Conservation (phyloP, 1,284 basidiomycete species). For the Boletellus sp. region DNA sequence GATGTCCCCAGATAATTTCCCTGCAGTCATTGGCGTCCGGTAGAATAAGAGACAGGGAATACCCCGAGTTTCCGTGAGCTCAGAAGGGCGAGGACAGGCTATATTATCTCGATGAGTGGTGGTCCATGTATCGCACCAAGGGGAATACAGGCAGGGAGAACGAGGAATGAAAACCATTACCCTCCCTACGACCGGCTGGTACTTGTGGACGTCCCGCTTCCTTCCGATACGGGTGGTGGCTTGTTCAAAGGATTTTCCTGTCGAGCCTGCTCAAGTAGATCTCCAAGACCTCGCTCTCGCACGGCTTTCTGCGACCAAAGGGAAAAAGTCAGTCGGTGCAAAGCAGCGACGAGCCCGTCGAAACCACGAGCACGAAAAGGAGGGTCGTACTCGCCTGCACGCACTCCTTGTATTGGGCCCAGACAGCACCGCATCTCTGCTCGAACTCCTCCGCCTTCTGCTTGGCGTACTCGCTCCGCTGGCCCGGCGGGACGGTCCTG, state of each 20-base stretch:
- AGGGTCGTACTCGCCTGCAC: slow-evolving; percentile 52
- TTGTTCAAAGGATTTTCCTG: slow-evolving; percentile 76
- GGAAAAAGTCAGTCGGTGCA: background rate
- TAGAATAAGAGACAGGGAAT: background rate
- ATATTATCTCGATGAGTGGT: background rate
- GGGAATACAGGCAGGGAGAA: background rate
- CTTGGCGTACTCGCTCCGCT: slow-evolving; percentile 42
- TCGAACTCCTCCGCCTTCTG: slow-evolving; percentile 80
- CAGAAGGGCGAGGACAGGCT: too few species aligned
- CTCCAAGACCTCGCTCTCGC: slow-evolving; percentile 72
- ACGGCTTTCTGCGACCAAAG: slow-evolving; percentile 66
- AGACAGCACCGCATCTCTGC: slow-evolving; percentile 75
- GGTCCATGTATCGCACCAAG: background rate
- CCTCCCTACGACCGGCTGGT: slow-evolving; percentile 9
- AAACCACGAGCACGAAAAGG: background rate
- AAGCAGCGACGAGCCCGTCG: background rate
- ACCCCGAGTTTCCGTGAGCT: background rate
- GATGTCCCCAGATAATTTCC: too few species aligned
- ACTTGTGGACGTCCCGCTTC: slow-evolving; percentile 14
- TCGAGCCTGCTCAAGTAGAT: slow-evolving; percentile 75
- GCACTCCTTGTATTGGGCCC: slow-evolving; percentile 77
- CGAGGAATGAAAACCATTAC: background rate
- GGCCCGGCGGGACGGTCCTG: slow-evolving; percentile 37
- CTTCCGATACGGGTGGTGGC: slow-evolving; percentile 31
- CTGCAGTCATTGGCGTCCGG: too few species aligned